Conservation (phyloP, 2,329 filamentous ascomycete genomes). For the Elsinoe ampelina region DNA sequence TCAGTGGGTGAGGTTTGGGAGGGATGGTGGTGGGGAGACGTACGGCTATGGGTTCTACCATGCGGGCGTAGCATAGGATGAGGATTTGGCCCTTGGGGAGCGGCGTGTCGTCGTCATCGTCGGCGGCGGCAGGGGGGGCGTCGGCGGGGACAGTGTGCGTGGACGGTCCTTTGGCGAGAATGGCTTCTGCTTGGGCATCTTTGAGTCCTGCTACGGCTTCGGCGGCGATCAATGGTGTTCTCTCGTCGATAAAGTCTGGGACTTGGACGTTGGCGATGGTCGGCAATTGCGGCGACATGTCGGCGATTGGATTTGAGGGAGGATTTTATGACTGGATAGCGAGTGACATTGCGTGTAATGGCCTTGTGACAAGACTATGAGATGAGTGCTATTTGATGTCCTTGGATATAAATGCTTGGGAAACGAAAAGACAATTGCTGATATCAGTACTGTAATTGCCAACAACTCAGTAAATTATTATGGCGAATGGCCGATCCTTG, state of each 20-base stretch:
- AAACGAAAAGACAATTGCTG: not conserved
- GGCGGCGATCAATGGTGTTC: slow-evolving; percentile 8
- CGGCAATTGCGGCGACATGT: slow-evolving; percentile 9
- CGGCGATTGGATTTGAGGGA: not conserved
- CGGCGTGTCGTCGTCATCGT: slow-evolving; percentile 36
- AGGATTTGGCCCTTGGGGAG: slow-evolving; percentile 58
- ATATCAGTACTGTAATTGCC: not conserved
- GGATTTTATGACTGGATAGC: not conserved
- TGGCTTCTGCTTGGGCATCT: slow-evolving; percentile 3
- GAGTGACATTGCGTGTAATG: not conserved
- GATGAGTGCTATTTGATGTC: not conserved
- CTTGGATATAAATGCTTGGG: not conserved
- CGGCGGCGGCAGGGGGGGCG: not conserved
- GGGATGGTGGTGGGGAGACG: not conserved
- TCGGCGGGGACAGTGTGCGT: not conserved
- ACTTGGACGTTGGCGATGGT: not conserved
- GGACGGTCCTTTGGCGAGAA: not conserved
- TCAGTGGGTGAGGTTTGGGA: not conserved
- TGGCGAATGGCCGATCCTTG: not conserved
- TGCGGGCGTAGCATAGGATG: slow-evolving; percentile 61
- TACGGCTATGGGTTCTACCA: slow-evolving; percentile 62
- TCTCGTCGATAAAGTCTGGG: slow-evolving; percentile 1
- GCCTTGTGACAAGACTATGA: not conserved
- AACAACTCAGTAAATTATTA: too few relatives aligned
- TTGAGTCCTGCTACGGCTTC: slow-evolving; percentile 2